Percentiles rank a stretch among this genome's conserved stretches.
phyloP scores from a whole-genome alignment of 495 filamentous ascomycete species.

The Aspergillus nanangensis region DNA sequence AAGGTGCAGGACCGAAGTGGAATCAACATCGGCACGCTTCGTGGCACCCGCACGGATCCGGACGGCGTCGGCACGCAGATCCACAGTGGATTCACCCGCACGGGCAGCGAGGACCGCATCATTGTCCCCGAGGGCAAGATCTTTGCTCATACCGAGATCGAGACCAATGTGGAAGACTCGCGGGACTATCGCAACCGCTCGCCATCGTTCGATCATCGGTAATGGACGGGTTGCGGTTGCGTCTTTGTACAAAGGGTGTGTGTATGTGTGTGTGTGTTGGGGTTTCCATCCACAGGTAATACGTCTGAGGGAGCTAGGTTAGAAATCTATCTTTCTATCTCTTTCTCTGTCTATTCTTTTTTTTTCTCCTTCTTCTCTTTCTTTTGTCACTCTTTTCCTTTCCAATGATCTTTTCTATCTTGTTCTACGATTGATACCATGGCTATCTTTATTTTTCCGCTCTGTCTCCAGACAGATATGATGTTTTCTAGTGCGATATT shows the following conservation, averaged over 20 bases:
- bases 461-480: neutral
- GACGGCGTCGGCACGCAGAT: slow-evolving; percentile 24
- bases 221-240: neutral
- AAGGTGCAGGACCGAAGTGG: slow-evolving; percentile 22
- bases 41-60: slow-evolving; percentile 3
- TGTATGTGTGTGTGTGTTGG: no score
- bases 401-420: neutral
- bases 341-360: no score
- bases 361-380: neutral
- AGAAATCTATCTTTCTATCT: no score
- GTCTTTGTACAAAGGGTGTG: no score
- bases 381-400: neutral
- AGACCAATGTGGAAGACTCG: slow-evolving; percentile 30
- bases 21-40: slow-evolving; percentile 17
- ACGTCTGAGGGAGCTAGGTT: no score
- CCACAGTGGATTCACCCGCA: slow-evolving; percentile 4
- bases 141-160: slow-evolving; percentile 32
- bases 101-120: slow-evolving; percentile 31
- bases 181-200: slow-evolving; percentile 3
- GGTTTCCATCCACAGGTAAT: no score
- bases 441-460: neutral
- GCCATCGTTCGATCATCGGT: neutral
- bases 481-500: neutral
- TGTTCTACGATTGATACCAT: neutral
- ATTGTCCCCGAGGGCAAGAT: slow-evolving; percentile 36